These are phyloP conservation scores for Alternaria incomplexa DNA, from an alignment of 2,329 filamentous ascomycete genomes.

Conservation along the genomic window DNA sequence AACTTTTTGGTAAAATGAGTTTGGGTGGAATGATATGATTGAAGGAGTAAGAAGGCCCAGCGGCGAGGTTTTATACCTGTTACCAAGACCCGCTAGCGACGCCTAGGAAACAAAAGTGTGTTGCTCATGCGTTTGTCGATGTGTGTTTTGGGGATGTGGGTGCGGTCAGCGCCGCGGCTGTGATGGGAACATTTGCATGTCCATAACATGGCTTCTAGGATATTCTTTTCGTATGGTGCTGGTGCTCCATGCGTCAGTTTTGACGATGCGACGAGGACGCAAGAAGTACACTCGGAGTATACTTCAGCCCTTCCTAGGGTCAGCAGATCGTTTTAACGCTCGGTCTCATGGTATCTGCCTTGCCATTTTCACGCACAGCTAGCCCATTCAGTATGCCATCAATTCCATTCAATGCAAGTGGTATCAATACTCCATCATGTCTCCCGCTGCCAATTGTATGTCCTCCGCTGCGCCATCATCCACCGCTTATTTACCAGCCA, in stretches of 20 bases:
- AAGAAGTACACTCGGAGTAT: neutral
- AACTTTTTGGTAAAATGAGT: neutral
- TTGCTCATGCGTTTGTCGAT: fast-evolving
- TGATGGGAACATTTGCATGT: too few relatives aligned
- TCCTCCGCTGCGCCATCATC: too few relatives aligned
- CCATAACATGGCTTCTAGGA: too few relatives aligned
- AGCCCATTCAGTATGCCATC: neutral
- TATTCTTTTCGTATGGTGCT: neutral
- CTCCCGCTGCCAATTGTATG: too few relatives aligned
- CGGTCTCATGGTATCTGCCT: too few relatives aligned
- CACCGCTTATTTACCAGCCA: slow-evolving; percentile 50
- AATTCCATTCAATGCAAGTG: slow-evolving; percentile 2
- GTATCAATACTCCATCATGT: slow-evolving; percentile 3
- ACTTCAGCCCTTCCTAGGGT: neutral
- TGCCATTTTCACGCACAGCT: too few relatives aligned
- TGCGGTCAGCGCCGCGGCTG: too few relatives aligned
- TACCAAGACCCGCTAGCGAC: neutral
- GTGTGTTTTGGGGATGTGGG: neutral
- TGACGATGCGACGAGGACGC: neutral
- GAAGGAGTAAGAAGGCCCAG: neutral
- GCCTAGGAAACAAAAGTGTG: neutral
- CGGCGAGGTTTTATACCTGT: neutral
- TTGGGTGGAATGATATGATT: neutral
- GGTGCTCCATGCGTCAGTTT: neutral
- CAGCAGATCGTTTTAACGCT: too few relatives aligned